phyloP scores from a whole-genome alignment of 1,284 basidiomycete genomes.

The Microstroma glucosiphilum region DNA sequence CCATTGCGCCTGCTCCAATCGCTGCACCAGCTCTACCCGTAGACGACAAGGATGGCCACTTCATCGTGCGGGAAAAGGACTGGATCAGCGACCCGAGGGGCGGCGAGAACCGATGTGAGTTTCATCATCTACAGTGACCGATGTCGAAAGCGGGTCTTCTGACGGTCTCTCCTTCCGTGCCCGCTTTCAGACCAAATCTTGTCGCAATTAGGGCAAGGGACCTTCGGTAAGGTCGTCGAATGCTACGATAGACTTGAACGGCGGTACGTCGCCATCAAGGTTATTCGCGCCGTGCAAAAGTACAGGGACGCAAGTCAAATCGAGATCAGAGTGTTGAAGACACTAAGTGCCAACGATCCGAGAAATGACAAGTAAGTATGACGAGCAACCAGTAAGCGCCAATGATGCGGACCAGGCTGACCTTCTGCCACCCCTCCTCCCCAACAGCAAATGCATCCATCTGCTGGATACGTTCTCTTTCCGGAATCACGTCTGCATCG shows the following conservation, averaged over 20 bases:
- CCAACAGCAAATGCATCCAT: slow-evolving; percentile 84
- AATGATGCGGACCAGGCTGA: not conserved
- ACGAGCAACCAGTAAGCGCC: slow-evolving; percentile 53
- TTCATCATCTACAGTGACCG: not conserved
- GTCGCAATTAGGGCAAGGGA: slow-evolving; percentile 86
- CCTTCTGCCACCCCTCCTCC: not conserved
- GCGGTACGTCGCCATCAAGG: slow-evolving; percentile 89
- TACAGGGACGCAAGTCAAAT: slow-evolving; percentile 97
- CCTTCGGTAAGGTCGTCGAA: slow-evolving; percentile 98
- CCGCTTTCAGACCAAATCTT: slow-evolving; percentile 59
- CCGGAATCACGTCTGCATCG: slow-evolving; percentile 94
- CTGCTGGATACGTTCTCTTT: slow-evolving; percentile 91
- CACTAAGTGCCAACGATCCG: slow-evolving; percentile 83
- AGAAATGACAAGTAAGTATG: slow-evolving; percentile 62
- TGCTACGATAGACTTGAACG: slow-evolving; percentile 67
- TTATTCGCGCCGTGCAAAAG: slow-evolving; percentile 61
- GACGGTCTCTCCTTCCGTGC: slow-evolving; percentile 12
- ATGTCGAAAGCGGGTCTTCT: not conserved
- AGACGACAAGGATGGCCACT: slow-evolving; percentile 53
- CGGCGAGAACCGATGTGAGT: not conserved
- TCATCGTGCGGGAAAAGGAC: slow-evolving; percentile 49
- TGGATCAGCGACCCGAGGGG: slow-evolving; percentile 40
- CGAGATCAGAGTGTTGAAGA: slow-evolving; percentile 88
- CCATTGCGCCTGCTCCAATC: not conserved
- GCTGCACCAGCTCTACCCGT: slow-evolving; percentile 16